Base-by-base conservation (phyloP, 495 filamentous ascomycete species). In the Jackrogersella minutella region DNA sequence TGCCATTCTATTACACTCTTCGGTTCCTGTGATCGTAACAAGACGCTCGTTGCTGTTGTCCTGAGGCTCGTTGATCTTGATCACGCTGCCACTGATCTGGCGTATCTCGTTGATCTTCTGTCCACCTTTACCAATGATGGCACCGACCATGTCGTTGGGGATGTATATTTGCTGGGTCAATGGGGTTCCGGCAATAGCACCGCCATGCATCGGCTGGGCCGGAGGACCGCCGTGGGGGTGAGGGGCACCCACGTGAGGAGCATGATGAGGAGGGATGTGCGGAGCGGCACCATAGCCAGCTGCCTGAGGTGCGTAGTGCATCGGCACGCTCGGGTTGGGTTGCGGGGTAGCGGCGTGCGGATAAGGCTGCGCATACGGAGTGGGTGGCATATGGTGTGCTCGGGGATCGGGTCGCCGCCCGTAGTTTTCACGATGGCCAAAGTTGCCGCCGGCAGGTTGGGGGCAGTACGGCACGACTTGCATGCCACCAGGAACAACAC, bases 81-180 rank as follows among this genome's bases (percentile, higher is more conserved):
- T 99, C 10, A 98, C 94, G 78, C 95, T 98, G 63, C 96, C 96
- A 71, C 91, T 96, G 68, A 99, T 85, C 69, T 96, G 92, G 57
- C 95, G 88, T 63, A 99, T 99, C 80, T 99, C 95, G 74, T 99
- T 99, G 83, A 99, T 99, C 87, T 99, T 99, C 21, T 93, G 91
- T 63, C 95, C 95, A 58, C 95, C 96, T 81, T 99, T 99, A 61
- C 95, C 95, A 71, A 99, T 99, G 70, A 99, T 99, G 46, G 95
- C 95, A 49, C 95, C 95, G 53, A 99, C 95, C 95, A 99, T 99
- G 73, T 99, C 95, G 76, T 99, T 99, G 41, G 95, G 95, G 73
- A 99, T 99, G 79, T 88, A 99, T 67, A 99, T 99, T 77, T 99
- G 95, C 74, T 99, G 95, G 1, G 95, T 99, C 67, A 99, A 78